Conservation (phyloP, 208 protist genomes). For the Leishmania guyanensis region DNA sequence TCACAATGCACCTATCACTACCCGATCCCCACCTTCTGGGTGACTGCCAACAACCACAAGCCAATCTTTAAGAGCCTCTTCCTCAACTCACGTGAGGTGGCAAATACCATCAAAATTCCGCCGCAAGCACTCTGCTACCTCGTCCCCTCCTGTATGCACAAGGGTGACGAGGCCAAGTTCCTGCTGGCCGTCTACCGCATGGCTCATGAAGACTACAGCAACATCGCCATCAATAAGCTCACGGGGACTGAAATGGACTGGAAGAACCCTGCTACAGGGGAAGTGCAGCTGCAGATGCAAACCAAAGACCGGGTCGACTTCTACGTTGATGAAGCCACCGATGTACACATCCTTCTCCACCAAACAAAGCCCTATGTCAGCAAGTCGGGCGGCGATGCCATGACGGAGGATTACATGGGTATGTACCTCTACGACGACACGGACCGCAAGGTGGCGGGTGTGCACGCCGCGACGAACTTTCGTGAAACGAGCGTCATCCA, state of each 20-base stretch:
- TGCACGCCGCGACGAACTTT: constrained; percentile 81
- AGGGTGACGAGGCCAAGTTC: constrained; percentile 50
- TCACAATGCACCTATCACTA: constrained; percentile 40
- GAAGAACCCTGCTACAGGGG: constrained; percentile 38
- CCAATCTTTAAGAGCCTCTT: constrained; percentile 76
- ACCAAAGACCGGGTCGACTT: constrained; percentile 81
- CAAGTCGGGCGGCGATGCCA: constrained; percentile 56
- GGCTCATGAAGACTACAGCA: constrained; percentile 40
- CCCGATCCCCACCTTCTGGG: constrained; percentile 60
- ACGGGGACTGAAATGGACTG: constrained; percentile 48
- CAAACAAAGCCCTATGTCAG: constrained; percentile 57
- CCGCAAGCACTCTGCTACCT: constrained; percentile 72
- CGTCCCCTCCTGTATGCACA: constrained; percentile 68
- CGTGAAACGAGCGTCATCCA: constrained; percentile 76
- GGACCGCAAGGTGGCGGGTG: constrained; percentile 56
- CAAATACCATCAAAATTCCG: constrained; percentile 60
- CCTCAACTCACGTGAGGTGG: constrained; percentile 76
- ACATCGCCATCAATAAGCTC: constrained; percentile 52
- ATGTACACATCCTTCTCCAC: constrained; percentile 74
- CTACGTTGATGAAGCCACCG: constrained; percentile 66
- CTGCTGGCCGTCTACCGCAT: constrained; percentile 53
- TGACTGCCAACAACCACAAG: constrained; percentile 82
- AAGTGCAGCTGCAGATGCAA: constrained; percentile 45
- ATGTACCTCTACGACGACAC: constrained; percentile 83
- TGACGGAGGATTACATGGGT: constrained; percentile 78